Conservation (phyloP, 352 stramenopile species). For the Phytophthora megakarya region DNA sequence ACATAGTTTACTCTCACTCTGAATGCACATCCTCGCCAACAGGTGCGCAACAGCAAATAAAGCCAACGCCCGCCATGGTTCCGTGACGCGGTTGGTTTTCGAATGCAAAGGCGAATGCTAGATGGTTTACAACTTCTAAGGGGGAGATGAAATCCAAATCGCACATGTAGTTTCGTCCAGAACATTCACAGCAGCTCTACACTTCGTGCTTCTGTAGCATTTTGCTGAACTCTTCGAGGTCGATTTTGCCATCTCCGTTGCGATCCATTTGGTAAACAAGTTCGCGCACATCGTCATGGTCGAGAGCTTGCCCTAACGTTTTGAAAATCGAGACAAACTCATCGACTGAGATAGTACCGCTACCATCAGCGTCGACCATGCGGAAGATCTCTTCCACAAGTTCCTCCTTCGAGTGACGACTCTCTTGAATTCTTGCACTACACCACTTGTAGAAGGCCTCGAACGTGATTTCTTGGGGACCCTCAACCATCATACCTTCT, state of each 20-base stretch:
- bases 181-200: too few species aligned
- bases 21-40: too few species aligned
- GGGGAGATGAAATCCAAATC: too few species aligned
- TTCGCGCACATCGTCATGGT: constrained; percentile 76
- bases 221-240: constrained; percentile 70
- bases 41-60: too few species aligned
- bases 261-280: constrained; percentile 78
- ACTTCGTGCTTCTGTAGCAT: constrained; percentile 82
- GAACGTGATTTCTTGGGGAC: constrained; percentile 61
- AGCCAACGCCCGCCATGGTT: too few species aligned
- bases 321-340: constrained; percentile 80
- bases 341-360: constrained; percentile 70
- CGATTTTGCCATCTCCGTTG: constrained; percentile 78
- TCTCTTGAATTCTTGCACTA: constrained; percentile 61
- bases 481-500: constrained; percentile 20
- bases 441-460: constrained; percentile 80
- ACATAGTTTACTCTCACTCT: too few species aligned
- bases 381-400: constrained; percentile 71
- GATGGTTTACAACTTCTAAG: too few species aligned
- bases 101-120: too few species aligned
- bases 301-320: constrained; percentile 66
- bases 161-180: too few species aligned
- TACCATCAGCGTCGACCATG: constrained; percentile 71
- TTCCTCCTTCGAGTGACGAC: constrained; percentile 56
- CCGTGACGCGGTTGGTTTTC: too few species aligned